Base-by-base conservation (phyloP, 164 flowering plant species). In the Aristolochia contorta region DNA sequence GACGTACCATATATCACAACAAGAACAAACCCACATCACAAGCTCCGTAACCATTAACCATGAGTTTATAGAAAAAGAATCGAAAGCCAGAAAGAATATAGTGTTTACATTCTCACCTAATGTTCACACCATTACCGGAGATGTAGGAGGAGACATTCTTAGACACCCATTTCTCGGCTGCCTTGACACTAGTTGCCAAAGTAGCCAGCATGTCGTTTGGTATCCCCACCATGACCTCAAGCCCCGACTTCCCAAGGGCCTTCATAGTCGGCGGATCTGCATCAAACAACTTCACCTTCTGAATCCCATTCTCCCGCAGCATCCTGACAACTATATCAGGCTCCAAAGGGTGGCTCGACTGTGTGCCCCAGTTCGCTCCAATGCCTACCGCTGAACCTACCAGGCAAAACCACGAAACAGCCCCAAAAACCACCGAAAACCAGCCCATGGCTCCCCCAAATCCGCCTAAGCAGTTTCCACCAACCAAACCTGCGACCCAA, bases 221-320 rank as follows among this genome's bases (percentile, higher is more conserved):
- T 25, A 93, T 93, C 2, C 97, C 98, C 30, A 93, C 96, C 97
- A 93, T 93, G 37, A 93, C 96, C 68, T 93, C 89, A 67, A 93
- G 76, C 66, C 74, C 74, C 50, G 85, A 51, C 61, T 64, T 71
- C 0, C 79, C 76, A 21, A 93, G 77, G 58, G 96, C 85, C 24
- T 63, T 78, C 57, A 93, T 20, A 7, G 67, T 61, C n/a, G 43
- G 75, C 32, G 77, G 77, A 68, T 90, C 87, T 4, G 98, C 96
- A 69, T 93, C 98, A 59, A 93, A 93, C 25, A 93, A 89, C 87
- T 93, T 93, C 58, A 85, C 96, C 61, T 81, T 90, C 61, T 77
- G 82, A 43, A 93, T 51, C 60, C 92, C 90, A 70, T 92, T 92
- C 0, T 83, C 89, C 53, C 60, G 80, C 32, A 92, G 74, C 75